Percentiles rank a stretch among this genome's conserved stretches.
phyloP scores from a whole-genome alignment of 371 early-diverging fungal species.

The Sporodiniella umbellata region DNA sequence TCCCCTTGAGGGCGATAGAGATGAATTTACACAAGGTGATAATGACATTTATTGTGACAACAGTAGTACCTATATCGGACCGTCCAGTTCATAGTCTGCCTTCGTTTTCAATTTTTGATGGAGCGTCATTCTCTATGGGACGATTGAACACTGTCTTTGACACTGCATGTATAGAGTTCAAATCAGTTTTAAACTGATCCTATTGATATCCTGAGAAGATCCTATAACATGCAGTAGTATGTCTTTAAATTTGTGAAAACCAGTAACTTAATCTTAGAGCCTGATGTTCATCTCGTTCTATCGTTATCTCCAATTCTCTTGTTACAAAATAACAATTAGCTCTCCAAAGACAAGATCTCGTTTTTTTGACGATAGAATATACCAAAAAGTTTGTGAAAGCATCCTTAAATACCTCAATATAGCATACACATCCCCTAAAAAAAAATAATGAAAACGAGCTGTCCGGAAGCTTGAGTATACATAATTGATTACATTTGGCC shows the following conservation, averaged over 20 bases:
- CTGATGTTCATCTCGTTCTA: constrained; percentile 14
- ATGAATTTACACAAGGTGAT: constrained; percentile 11
- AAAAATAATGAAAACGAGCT: constrained; percentile 14
- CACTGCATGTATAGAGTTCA: constrained; percentile 7
- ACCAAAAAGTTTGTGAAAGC: constrained; percentile 11
- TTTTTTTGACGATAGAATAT: constrained; percentile 14
- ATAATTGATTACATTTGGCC: constrained; percentile 16
- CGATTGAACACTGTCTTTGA: constrained; percentile 9
- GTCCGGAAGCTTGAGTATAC: constrained; percentile 10
- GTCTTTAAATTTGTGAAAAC: constrained; percentile 8
- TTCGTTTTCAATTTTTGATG: constrained; percentile 5
- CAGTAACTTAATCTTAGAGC: constrained; percentile 14
- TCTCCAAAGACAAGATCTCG: constrained; percentile 15
- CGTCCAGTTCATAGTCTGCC: constrained; percentile 5
- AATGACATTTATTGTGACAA: constrained; percentile 4
- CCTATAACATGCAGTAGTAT: constrained; percentile 18
- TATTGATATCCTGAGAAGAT: constrained; percentile 18
- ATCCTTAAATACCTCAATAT: constrained; percentile 13
- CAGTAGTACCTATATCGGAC: not conserved
- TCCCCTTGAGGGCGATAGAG: constrained; percentile 5
- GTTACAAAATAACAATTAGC: constrained; percentile 19
- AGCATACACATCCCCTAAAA: constrained; percentile 12
- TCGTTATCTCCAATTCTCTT: constrained; percentile 17
- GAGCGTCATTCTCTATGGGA: constrained; percentile 7
- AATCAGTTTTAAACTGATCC: constrained; percentile 13